A percentile compares a stretch with the other conserved stretches of the same genome.
phyloP scores from a whole-genome alignment of 495 filamentous ascomycete genomes.

The Lophiostoma macrostomum region DNA sequence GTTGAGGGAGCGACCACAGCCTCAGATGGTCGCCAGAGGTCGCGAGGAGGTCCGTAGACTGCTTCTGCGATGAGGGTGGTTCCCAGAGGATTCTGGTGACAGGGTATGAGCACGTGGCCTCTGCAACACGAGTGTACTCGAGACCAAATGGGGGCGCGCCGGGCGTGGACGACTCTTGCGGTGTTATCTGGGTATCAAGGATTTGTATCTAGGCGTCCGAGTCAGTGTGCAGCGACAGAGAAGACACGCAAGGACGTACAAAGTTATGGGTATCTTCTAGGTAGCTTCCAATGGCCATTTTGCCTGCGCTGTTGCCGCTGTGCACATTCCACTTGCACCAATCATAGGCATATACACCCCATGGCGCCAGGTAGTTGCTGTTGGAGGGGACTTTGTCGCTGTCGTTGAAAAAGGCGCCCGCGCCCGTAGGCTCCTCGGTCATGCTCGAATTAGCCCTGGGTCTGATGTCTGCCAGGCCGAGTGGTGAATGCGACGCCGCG shows the following conservation, averaged over 20 bases:
- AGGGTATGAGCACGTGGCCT: constrained; percentile 96
- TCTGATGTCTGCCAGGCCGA: constrained; percentile 87
- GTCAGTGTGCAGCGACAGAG: constrained; percentile 3
- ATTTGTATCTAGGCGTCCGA: constrained; percentile 79
- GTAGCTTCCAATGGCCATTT: constrained; percentile 93
- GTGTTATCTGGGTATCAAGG: constrained; percentile 74
- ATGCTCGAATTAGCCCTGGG: constrained; percentile 72
- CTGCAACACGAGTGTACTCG: constrained; percentile 92
- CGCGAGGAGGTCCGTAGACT: constrained; percentile 91
- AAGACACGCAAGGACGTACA: constrained; percentile 50
- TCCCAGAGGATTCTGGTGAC: constrained; percentile 97
- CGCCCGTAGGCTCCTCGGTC: constrained; percentile 59
- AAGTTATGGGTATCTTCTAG: constrained; percentile 97
- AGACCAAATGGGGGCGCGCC: constrained; percentile 69
- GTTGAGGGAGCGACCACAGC: constrained; percentile 80
- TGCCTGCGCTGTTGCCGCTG: constrained; percentile 65
- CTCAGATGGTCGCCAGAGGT: constrained; percentile 96
- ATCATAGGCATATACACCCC: constrained; percentile 93
- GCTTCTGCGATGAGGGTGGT: constrained; percentile 92
- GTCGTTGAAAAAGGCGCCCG: constrained; percentile 47
- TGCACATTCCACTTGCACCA: constrained; percentile 98
- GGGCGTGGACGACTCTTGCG: constrained; percentile 71
- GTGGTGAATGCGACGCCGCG: constrained; percentile 74
- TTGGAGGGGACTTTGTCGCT: constrained; percentile 55
- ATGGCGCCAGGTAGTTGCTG: constrained; percentile 91